These are phyloP conservation scores for Lentinula edodes DNA, from an alignment of 768 basidiomycete genomes.

Conservation along the genomic window DNA sequence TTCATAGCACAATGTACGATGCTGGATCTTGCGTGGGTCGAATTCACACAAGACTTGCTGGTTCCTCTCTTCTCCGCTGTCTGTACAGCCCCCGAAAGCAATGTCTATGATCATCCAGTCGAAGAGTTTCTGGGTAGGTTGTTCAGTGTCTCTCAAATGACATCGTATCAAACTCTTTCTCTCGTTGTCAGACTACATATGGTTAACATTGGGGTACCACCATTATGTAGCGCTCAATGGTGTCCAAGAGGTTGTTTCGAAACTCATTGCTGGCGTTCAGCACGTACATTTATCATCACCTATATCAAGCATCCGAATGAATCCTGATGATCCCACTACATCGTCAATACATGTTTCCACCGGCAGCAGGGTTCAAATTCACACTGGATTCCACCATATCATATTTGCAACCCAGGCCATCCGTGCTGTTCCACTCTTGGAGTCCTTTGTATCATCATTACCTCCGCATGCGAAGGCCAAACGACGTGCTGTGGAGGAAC, in stretches of 20 bases:
- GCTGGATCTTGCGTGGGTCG: slow-evolving; percentile 44
- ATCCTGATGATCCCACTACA: slow-evolving; percentile 25
- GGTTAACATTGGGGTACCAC: slow-evolving; percentile 57
- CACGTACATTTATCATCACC: slow-evolving; percentile 52
- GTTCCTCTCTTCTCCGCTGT: slow-evolving; percentile 69
- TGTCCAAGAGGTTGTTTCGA: slow-evolving; percentile 50
- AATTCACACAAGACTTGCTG: slow-evolving; percentile 49
- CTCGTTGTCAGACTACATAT: slow-evolving; percentile 53
- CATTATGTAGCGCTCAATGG: slow-evolving; percentile 65
- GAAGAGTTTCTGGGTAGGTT: slow-evolving; percentile 59
- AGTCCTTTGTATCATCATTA: slow-evolving; percentile 37
- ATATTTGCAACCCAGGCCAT: slow-evolving; percentile 73
- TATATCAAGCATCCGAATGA: slow-evolving; percentile 39
- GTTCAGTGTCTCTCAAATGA: not conserved
- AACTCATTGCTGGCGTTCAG: slow-evolving; percentile 38
- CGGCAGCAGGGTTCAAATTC: slow-evolving; percentile 19
- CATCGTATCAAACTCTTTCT: not conserved
- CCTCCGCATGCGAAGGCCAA: slow-evolving; percentile 19
- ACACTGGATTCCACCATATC: slow-evolving; percentile 57
- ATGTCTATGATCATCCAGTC: slow-evolving; percentile 52
- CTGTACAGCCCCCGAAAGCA: slow-evolving; percentile 56
- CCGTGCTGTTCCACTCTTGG: slow-evolving; percentile 49
- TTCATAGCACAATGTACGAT: slow-evolving; percentile 35
- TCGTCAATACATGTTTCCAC: slow-evolving; percentile 33
- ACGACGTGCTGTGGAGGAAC: slow-evolving; percentile 27